Conservation (phyloP, 257 asterid species). For the Solanum verrucosum region DNA sequence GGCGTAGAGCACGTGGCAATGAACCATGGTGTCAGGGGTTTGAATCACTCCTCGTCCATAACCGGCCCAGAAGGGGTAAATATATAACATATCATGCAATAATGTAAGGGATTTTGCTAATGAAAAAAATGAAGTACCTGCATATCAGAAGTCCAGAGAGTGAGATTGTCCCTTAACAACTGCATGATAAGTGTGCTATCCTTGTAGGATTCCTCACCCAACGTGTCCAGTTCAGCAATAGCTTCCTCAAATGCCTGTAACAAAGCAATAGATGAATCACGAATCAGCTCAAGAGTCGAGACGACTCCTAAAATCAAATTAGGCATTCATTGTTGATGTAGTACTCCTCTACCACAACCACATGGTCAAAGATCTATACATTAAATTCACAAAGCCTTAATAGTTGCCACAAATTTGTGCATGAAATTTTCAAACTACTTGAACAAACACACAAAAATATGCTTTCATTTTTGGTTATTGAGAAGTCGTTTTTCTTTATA, state of each 20-base stretch:
- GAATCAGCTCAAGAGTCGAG: not conserved
- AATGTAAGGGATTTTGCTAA: not conserved
- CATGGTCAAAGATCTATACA: not conserved
- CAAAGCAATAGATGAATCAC: not conserved
- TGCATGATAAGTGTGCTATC: slow-evolving; percentile 74
- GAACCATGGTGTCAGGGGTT: not conserved
- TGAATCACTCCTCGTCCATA: not conserved
- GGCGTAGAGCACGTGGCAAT: not conserved
- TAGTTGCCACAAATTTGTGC: not conserved
- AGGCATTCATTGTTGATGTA: not conserved
- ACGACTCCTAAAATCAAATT: not conserved
- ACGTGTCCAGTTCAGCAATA: slow-evolving; percentile 56
- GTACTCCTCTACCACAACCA: not conserved
- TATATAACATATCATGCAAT: not conserved
- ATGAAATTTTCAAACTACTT: not conserved
- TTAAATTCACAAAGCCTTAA: not conserved
- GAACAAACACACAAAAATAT: not conserved
- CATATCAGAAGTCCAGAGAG: slow-evolving; percentile 68
- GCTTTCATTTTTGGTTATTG: not conserved
- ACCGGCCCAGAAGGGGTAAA: not conserved
- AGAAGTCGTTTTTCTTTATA: not conserved
- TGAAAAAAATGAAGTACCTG: slow-evolving; percentile 23
- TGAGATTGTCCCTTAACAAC: slow-evolving; percentile 67
- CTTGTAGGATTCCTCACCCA: slow-evolving; percentile 58
- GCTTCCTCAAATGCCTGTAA: slow-evolving; percentile 61